phyloP scores from a whole-genome alignment of 257 asterid genomes.

The Scutellaria baicalensis region DNA sequence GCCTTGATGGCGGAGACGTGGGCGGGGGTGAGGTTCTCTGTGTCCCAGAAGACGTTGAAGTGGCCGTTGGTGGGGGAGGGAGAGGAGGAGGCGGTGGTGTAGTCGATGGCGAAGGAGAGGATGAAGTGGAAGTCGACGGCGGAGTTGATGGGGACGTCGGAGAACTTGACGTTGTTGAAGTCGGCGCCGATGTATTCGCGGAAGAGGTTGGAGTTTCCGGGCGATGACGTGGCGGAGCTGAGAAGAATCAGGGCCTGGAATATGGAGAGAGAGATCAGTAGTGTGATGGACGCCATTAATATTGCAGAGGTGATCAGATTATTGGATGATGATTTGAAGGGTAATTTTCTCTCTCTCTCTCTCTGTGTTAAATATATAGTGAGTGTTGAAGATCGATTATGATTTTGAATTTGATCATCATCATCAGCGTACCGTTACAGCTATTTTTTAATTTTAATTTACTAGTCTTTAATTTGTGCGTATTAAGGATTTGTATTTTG shows the following conservation, averaged over 20 bases:
- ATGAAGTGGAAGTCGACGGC: slow-evolving; percentile 76
- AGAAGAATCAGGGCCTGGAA: slow-evolving; percentile 11
- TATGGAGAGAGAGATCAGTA: slow-evolving; percentile 5
- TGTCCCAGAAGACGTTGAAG: slow-evolving; percentile 72
- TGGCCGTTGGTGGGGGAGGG: slow-evolving; percentile 59
- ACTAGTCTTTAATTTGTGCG: too few relatives aligned
- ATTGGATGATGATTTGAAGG: background rate
- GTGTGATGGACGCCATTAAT: slow-evolving; percentile 8
- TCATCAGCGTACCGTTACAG: background rate
- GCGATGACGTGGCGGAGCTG: background rate
- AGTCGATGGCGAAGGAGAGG: slow-evolving; percentile 80
- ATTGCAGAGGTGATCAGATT: background rate
- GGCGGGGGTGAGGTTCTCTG: slow-evolving; percentile 45
- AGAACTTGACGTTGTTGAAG: slow-evolving; percentile 51
- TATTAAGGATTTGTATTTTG: background rate
- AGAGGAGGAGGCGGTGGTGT: slow-evolving; percentile 45
- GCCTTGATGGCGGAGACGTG: slow-evolving; percentile 42
- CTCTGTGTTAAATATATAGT: background rate
- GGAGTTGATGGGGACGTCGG: slow-evolving; percentile 57
- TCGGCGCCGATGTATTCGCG: slow-evolving; percentile 78
- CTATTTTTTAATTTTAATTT: background rate
- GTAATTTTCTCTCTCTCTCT: too few relatives aligned
- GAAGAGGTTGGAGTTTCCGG: slow-evolving; percentile 43
- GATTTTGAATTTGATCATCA: background rate
- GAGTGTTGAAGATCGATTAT: background rate